Evolutionary conservation across 495 filamentous ascomycete genomes (phyloP), one percentile per base, ranked within the genome.

Genomic region (Hypoxylon fragiforme): DNA sequence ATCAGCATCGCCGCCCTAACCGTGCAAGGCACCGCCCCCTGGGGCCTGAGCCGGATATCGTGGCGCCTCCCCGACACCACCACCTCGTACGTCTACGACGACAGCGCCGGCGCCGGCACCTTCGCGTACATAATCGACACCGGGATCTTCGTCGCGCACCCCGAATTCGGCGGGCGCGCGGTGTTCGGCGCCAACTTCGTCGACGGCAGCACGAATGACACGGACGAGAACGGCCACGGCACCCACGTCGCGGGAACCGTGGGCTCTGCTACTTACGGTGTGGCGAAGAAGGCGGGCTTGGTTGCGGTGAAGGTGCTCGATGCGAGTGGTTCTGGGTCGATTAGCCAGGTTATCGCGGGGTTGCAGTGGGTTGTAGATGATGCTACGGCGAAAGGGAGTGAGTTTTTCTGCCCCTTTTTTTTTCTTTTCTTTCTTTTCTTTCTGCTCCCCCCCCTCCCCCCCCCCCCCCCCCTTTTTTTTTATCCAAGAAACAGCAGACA

Each of bases 131-230:
- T 77, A n/a, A 70, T 79, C 52, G 76, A 73, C 54, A 66, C 69
- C 24, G 81, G 81, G 28, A 76, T 83, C 57, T 70, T 67, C 40
- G 65, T 62, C 18, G 49, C 58, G 2, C 81, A 83, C 57, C 54
- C 53, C 26, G 63, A 84, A 26, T 85, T 84, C 37, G 77, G 58
- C 3, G 76, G 77, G 12, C 81, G 81, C 55, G 79, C 77, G 32
- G 64, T 32, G 22, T 73, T 66, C 43, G 79, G 78, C 35, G 70
- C 69, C 52, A 83, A 81, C 67, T 62, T 67, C 20, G 57, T 62
- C 34, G 52, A 63, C 9, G 64, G 62, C 19, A 59, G 42, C 35
- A 35, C 30, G 5, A 54, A 67, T 50, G 41, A 64, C 45, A 62
- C 68, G 32, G 75, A 80, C 45, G 56, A 66, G 21, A 65, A 72